Evolutionary conservation across 306 rosid genomes (phyloP).

Genomic region (Lagenaria siceraria): DNA sequence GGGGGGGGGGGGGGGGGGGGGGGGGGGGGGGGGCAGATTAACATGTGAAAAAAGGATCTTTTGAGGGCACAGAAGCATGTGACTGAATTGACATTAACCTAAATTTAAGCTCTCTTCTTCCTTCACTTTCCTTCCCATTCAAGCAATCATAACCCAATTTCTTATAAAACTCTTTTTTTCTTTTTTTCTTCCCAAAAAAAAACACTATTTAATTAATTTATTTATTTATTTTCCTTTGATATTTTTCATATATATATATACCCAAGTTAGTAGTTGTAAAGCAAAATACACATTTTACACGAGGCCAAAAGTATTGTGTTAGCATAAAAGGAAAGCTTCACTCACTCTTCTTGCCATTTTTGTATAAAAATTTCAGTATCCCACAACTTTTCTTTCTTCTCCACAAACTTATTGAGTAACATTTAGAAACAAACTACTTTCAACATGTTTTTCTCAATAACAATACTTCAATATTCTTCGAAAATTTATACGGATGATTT

Average conservation of each 20-base stretch:
- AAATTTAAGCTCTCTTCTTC: slow-evolving; percentile 5
- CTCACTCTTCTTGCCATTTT: background rate
- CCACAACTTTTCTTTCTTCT: background rate
- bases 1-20: background rate
- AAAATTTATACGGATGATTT: too few species aligned
- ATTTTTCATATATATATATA: background rate
- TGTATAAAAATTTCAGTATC: background rate
- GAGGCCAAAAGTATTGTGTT: background rate
- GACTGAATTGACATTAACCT: slow-evolving; percentile 10
- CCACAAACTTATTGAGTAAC: background rate
- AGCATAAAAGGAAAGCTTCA: background rate
- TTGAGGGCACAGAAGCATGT: slow-evolving; percentile 5
- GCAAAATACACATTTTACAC: background rate
- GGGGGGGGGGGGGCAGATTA: background rate
- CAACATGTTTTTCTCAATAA: background rate
- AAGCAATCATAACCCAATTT: background rate
- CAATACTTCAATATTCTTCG: background rate
- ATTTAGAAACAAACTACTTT: background rate
- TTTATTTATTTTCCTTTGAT: too few species aligned
- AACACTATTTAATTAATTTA: too few species aligned
- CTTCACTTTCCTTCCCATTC: background rate
- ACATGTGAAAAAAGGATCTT: background rate
- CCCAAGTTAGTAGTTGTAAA: background rate
- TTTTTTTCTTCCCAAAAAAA: too few species aligned
- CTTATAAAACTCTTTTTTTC: background rate